phyloP scores from a whole-genome alignment of 1,284 basidiomycete genomes.

The Pyrrhoderma lamaoense region DNA sequence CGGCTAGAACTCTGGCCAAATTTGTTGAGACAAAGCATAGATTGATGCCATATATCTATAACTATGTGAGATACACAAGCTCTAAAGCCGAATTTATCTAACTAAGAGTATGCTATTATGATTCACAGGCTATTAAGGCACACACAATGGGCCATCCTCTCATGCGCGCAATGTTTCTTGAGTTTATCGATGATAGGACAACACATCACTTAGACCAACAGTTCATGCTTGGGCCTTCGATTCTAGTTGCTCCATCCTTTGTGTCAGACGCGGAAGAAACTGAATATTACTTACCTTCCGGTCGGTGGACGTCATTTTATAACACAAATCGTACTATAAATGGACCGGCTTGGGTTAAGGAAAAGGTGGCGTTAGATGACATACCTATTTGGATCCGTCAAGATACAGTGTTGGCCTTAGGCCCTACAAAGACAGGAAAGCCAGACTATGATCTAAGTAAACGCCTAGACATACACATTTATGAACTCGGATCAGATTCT shows the following conservation, averaged over 20 bases:
- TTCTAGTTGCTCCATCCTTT: constrained; percentile 72
- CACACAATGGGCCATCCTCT: constrained; percentile 53
- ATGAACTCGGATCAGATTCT: constrained; percentile 43
- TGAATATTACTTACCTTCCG: constrained; percentile 64
- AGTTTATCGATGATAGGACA: constrained; percentile 61
- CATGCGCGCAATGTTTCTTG: constrained; percentile 68
- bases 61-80: constrained; percentile 39
- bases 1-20: constrained; percentile 57
- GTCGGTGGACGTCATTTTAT: constrained; percentile 63
- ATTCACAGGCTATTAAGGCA: constrained; percentile 49
- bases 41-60: constrained; percentile 69
- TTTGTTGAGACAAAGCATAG: constrained; percentile 63
- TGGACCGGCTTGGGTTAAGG: constrained; percentile 51
- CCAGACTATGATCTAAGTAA: constrained; percentile 61
- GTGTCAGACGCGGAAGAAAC: constrained; percentile 48
- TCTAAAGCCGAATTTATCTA: not conserved
- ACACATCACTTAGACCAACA: constrained; percentile 59
- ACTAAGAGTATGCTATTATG: not conserved
- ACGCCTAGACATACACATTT: constrained; percentile 45
- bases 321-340: constrained; percentile 38
- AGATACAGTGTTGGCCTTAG: constrained; percentile 49
- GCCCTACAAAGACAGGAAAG: constrained; percentile 43
- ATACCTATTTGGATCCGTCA: constrained; percentile 64
- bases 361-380: constrained; percentile 47
- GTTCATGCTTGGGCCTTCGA: constrained; percentile 61